Conservation (phyloP, 116 monocot genomes). For the Papilionanthe hybrid region DNA sequence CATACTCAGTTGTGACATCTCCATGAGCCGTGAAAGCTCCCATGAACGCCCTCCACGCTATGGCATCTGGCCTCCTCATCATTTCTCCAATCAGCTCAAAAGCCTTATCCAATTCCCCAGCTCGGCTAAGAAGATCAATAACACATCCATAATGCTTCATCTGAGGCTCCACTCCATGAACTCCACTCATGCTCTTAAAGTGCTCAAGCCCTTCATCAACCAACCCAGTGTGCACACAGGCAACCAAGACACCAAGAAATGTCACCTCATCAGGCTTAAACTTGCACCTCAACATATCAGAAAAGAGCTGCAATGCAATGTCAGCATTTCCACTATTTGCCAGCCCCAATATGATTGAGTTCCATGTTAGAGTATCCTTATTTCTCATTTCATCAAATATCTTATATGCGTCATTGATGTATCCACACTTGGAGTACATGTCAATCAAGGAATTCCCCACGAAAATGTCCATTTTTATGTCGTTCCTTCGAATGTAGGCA, state of each 20-base stretch:
- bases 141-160: conserved; percentile 50
- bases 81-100: conserved; percentile 26
- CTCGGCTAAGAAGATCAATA: conserved; percentile 35
- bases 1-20: conserved; percentile 21
- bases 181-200: conserved; percentile 31
- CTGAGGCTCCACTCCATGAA: conserved; percentile 25
- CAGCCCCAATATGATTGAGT: conserved; percentile 28
- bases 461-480: conserved; percentile 24
- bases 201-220: conserved; percentile 28
- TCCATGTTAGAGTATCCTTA: conserved; percentile 41
- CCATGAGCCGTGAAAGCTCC: conserved; percentile 36
- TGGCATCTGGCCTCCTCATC: conserved; percentile 23
- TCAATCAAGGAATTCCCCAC: conserved; percentile 47
- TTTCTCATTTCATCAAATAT: conserved; percentile 28
- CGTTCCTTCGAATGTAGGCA: conserved; percentile 22
- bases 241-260: conserved; percentile 30
- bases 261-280: conserved; percentile 28
- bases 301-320: conserved; percentile 20
- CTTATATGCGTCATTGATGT: conserved; percentile 20
- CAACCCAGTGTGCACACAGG: conserved; percentile 28
- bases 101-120: conserved; percentile 29
- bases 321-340: conserved; percentile 25
- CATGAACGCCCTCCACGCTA: conserved; percentile 34
- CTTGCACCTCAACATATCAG: conserved; percentile 23
- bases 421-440: conserved; percentile 55